Conservation (phyloP, 2,329 filamentous ascomycete genomes). For the Pyricularia sp. region DNA sequence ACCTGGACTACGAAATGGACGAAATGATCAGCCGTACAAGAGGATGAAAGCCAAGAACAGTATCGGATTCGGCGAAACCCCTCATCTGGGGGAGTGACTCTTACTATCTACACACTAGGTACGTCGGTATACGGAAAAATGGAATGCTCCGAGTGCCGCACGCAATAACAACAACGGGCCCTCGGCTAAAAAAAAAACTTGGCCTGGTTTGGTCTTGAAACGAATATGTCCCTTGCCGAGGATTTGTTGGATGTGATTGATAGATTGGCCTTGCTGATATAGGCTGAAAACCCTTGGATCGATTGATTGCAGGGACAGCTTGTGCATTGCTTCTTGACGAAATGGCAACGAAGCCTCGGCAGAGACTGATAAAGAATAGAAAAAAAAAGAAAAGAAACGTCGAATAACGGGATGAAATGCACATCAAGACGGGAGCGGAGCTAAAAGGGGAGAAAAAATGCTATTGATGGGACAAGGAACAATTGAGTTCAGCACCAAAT, state of each 20-base stretch:
- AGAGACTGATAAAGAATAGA: background rate
- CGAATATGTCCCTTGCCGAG: background rate
- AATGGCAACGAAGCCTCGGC: background rate
- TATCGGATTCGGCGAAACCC: background rate
- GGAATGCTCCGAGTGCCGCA: background rate
- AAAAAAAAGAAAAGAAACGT: background rate
- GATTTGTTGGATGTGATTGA: background rate
- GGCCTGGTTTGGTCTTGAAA: background rate
- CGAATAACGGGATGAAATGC: background rate
- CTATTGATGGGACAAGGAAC: background rate
- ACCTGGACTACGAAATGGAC: background rate
- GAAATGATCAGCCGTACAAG: background rate
- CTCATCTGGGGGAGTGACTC: background rate
- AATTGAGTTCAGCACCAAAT: background rate
- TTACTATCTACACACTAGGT: background rate
- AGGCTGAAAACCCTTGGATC: background rate
- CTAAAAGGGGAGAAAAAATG: background rate
- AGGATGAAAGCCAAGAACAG: background rate
- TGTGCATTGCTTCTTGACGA: background rate
- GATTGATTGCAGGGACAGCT: background rate
- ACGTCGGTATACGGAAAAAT: background rate
- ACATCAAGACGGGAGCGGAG: background rate
- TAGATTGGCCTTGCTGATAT: background rate
- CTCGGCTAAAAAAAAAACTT: background rate
- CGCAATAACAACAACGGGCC: background rate